Evolutionary conservation across 139 green algal species (phyloP).

Genomic region (Asterochloris erici): DNA sequence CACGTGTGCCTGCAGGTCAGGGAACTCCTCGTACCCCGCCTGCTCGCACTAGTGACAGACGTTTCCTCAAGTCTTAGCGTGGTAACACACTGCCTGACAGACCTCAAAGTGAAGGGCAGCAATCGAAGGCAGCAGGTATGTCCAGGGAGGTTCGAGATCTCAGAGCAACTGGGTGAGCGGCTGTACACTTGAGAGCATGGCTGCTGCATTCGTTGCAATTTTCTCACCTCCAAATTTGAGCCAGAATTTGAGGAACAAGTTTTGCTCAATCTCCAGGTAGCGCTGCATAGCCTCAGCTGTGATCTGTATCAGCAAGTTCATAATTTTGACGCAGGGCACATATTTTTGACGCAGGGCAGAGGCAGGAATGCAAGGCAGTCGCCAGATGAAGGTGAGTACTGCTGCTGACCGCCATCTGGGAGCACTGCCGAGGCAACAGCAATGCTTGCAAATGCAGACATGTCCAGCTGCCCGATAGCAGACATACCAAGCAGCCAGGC

Average conservation of each 20-base stretch:
- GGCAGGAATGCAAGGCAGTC: no score
- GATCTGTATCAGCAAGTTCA: slow-evolving; percentile 52
- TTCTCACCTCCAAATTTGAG: slow-evolving; percentile 26
- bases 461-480: background rate
- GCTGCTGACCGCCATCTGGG: no score
- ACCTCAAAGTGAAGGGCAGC: no score
- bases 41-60: background rate
- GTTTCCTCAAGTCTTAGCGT: background rate
- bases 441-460: background rate
- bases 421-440: slow-evolving; percentile 31
- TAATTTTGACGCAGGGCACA: no score
- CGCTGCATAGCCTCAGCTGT: slow-evolving; percentile 58
- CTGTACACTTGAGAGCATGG: no score
- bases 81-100: background rate
- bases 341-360: no score
- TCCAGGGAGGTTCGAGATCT: no score
- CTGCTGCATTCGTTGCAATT: background rate
- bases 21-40: background rate
- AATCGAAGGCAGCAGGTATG: no score
- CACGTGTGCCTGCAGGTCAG: slow-evolving; percentile 66
- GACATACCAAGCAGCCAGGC: background rate
- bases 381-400: no score
- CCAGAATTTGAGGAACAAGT: slow-evolving; percentile 59
- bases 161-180: no score
- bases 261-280: slow-evolving; percentile 69